Conservation (phyloP, 192 early-diverging fungal species). For the Backusella mclennaniae region DNA sequence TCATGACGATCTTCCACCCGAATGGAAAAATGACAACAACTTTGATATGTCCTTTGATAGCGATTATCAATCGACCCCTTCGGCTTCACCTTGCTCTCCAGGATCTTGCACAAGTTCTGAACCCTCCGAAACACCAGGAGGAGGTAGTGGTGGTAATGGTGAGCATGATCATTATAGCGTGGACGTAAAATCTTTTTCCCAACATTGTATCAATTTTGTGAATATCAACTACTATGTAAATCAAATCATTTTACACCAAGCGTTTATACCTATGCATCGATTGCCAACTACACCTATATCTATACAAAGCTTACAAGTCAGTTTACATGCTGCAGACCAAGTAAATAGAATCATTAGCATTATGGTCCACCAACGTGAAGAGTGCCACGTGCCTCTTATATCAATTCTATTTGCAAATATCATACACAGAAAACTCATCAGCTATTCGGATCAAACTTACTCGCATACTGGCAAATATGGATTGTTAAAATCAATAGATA, state of each 20-base stretch:
- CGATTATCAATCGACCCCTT: neutral
- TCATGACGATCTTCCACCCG: neutral
- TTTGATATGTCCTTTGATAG: constrained; percentile 2
- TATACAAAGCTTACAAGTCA: constrained; percentile 25
- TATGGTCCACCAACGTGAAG: constrained; percentile 26
- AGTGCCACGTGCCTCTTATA: constrained; percentile 34
- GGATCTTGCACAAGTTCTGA: neutral
- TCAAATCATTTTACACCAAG: constrained; percentile 31
- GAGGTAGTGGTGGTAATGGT: neutral
- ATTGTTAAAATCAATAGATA: constrained; percentile 25
- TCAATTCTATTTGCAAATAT: constrained; percentile 31
- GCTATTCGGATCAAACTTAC: constrained; percentile 20
- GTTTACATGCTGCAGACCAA: constrained; percentile 24
- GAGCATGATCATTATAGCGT: neutral
- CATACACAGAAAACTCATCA: constrained; percentile 22
- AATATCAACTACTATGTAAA: constrained; percentile 35
- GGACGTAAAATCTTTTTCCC: constrained; percentile 7
- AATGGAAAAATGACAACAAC: neutral
- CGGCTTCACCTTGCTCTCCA: constrained; percentile 2
- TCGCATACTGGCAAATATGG: constrained; percentile 16
- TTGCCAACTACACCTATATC: constrained; percentile 28
- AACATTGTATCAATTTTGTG: constrained; percentile 26
- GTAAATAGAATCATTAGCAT: constrained; percentile 20
- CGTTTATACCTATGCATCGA: constrained; percentile 27
- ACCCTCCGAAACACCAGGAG: neutral